Conservation (phyloP, 345 rosid genomes). For the Barbarea vulgaris region DNA sequence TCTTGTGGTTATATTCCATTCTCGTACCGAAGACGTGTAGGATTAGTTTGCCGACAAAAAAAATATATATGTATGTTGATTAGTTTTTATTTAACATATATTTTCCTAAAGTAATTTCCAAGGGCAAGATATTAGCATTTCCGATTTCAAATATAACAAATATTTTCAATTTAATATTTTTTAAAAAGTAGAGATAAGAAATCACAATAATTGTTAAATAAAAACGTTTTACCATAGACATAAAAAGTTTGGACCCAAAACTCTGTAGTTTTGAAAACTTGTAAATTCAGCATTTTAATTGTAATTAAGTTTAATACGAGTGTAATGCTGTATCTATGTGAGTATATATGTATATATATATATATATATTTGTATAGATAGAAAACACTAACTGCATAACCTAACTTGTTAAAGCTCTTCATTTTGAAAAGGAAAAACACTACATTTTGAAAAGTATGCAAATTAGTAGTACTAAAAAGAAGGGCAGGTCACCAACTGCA, state of each 20-base stretch:
- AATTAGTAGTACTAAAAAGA: neutral
- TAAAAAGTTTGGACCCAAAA: neutral
- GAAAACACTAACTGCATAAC: no score
- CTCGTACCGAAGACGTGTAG: neutral
- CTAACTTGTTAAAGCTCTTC: no score
- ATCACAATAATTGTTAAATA: neutral
- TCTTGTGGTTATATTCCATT: conserved; percentile 20
- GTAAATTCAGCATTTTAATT: neutral
- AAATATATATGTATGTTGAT: neutral
- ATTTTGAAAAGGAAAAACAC: neutral
- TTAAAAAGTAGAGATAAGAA: neutral
- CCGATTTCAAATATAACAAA: neutral
- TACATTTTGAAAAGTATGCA: conserved; percentile 12
- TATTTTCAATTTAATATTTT: neutral
- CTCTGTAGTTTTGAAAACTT: neutral
- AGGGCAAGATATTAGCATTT: neutral
- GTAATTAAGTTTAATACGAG: neutral
- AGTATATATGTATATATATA: neutral
- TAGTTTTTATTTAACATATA: no score
- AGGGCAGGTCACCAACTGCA: conserved; percentile 40
- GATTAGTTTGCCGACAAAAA: neutral
- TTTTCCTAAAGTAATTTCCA: neutral
- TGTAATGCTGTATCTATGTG: no score
- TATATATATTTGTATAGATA: no score
- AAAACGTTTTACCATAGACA: neutral